phyloP scores from a whole-genome alignment of 129 eudicot species.

The Deinandra increscens region DNA sequence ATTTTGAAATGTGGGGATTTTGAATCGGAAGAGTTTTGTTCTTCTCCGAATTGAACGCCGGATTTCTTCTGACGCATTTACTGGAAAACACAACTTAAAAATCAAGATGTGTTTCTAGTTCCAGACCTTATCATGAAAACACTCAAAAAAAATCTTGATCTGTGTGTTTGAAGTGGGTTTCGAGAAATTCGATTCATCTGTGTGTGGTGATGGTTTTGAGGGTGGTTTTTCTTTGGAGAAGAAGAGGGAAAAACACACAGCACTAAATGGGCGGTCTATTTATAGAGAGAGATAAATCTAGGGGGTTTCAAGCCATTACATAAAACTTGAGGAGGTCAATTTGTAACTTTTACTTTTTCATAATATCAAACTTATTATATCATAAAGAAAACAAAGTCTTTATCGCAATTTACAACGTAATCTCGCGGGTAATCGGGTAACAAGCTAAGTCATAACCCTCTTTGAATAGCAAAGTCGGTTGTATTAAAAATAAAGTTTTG shows the following conservation, averaged over 20 bases:
- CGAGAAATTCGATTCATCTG: constrained; percentile 1
- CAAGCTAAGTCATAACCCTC: too few species aligned
- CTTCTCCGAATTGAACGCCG: constrained; percentile 42
- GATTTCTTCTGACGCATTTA: constrained; percentile 61
- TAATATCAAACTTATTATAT: too few species aligned
- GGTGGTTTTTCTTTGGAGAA: constrained; percentile 24
- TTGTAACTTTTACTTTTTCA: background rate
- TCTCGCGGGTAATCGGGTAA: too few species aligned
- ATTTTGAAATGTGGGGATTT: constrained; percentile 24
- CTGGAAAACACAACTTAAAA: constrained; percentile 4
- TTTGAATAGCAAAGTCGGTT: too few species aligned
- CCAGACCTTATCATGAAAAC: constrained; percentile 3
- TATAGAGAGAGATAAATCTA: background rate
- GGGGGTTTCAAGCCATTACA: constrained; percentile 1
- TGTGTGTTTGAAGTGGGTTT: constrained; percentile 12
- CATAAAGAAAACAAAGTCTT: too few species aligned
- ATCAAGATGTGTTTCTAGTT: background rate
- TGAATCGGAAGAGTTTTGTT: constrained; percentile 27
- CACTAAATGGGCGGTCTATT: constrained; percentile 13
- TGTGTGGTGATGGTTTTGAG: constrained; percentile 25
- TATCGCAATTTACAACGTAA: too few species aligned
- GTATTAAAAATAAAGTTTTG: too few species aligned
- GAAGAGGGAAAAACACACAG: constrained; percentile 28
- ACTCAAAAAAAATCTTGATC: constrained; percentile 6
- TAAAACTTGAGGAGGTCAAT: constrained; percentile 8